Base-by-base conservation (phyloP, 2,329 filamentous ascomycete species). In the Monosporascus sp. region DNA sequence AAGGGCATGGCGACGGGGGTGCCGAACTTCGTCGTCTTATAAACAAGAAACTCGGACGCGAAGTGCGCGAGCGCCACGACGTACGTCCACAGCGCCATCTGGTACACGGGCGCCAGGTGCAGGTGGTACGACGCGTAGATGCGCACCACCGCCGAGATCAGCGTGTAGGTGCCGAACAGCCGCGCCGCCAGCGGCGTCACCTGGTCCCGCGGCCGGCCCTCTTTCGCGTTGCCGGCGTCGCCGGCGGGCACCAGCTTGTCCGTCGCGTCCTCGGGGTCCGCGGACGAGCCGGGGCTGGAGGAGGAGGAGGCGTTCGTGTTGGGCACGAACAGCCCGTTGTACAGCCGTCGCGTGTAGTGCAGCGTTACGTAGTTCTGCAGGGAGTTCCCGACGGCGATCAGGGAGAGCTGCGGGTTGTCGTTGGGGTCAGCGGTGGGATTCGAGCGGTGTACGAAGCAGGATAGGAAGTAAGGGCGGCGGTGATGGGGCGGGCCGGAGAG, bases 161-260 rank as follows among this genome's bases (percentile, higher is more conserved):
- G 80, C 0, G 92, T 95, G 86, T 91, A 97, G 31, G 90, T 94
- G 51, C 88, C 91, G 69, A 96, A 96, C 20, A 90, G 85, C 59
- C 90, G 86, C 26, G 86, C 86, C 11, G 85, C 86, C 31, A 96
- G 83, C 5, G 87, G 84, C 6, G 89, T 92, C 52, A 90, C 82
- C 70, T 85, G 82, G 64, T 84, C 81, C 53, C 72, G 65, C 7
- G 62, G 45, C 72, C 77, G 69, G 53, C 74, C 69, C 49, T 75
- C 74, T 51, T 76, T 71, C 70, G 79, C 55, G 75, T 72, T 34
- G 69, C 69, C 59, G 26, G 72, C 69, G 43, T 74, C 62, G 49
- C 71, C 70, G 1, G 71, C 71, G 6, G 74, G 71, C 34, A 81
- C 63, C 53, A 83, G 72, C 65, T 84, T 83, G 60, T 77, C 69